Evolutionary conservation across 2,329 filamentous ascomycete species (phyloP).

Genomic region (Alternaria gaisen): DNA sequence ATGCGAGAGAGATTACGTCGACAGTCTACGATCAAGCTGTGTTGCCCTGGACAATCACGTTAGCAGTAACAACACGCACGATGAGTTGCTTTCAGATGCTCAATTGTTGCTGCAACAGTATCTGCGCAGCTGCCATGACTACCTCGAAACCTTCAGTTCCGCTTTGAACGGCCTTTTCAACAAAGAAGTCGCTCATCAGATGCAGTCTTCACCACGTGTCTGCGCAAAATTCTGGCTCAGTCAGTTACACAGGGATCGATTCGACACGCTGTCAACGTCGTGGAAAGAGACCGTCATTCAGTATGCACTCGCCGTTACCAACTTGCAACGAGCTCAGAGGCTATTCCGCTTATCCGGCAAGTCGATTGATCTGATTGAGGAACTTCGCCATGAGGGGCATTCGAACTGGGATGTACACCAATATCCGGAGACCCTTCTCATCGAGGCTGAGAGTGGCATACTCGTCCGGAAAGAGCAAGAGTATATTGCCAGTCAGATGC

Average conservation of each 20-base stretch:
- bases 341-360: slow-evolving; percentile 23
- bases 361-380: slow-evolving; percentile 39
- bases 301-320: slow-evolving; percentile 39
- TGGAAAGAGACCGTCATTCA: slow-evolving; percentile 38
- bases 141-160: slow-evolving; percentile 18
- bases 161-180: slow-evolving; percentile 8
- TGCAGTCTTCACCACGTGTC: slow-evolving; percentile 26
- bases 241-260: slow-evolving; percentile 32
- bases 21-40: slow-evolving; percentile 27
- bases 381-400: slow-evolving; percentile 61
- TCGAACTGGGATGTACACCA: slow-evolving; percentile 62
- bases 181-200: slow-evolving; percentile 9
- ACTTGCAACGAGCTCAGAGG: slow-evolving; percentile 43
- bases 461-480: slow-evolving; percentile 68
- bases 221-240: slow-evolving; percentile 37
- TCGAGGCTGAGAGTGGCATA: slow-evolving; percentile 71
- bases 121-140: slow-evolving; percentile 18
- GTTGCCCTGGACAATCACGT: slow-evolving; percentile 19
- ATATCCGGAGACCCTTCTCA: slow-evolving; percentile 67
- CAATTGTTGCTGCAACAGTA: slow-evolving; percentile 17
- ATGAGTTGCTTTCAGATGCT: background rate
- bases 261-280: slow-evolving; percentile 16
- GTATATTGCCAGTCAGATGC: slow-evolving; percentile 67
- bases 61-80: background rate
- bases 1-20: slow-evolving; percentile 34